Conservation (phyloP, 2,329 filamentous ascomycete species). For the Sphaerulina vaccinii region DNA sequence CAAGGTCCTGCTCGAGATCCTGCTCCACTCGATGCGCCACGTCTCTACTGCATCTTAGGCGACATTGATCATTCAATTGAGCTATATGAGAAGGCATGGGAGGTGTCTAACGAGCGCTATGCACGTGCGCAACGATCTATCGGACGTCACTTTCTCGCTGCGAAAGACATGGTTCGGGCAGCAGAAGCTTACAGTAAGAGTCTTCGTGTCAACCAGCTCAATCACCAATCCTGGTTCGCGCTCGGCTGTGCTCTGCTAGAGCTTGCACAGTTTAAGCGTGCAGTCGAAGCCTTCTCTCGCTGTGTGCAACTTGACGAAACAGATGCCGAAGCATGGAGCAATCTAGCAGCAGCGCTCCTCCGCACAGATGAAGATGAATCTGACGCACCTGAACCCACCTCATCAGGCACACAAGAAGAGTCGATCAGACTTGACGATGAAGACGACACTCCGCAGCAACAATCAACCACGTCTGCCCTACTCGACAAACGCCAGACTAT, state of each 20-base stretch:
- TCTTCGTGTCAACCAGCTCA: constrained; percentile 75
- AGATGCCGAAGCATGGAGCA: constrained; percentile 92
- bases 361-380: constrained; percentile 27
- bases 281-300: constrained; percentile 78
- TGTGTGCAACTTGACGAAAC: constrained; percentile 82
- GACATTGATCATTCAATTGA: constrained; percentile 74
- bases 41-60: constrained; percentile 89
- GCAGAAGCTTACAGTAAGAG: constrained; percentile 76
- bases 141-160: constrained; percentile 71
- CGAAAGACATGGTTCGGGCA: constrained; percentile 66
- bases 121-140: constrained; percentile 84
- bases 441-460: constrained; percentile 20
- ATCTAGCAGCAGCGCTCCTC: constrained; percentile 80
- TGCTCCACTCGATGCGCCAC: constrained; percentile 76
- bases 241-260: constrained; percentile 85
- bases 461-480: not conserved
- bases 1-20: constrained; percentile 69
- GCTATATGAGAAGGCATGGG: constrained; percentile 86
- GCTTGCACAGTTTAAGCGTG: constrained; percentile 71
- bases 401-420: constrained; percentile 17
- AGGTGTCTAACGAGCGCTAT: constrained; percentile 75
- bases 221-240: constrained; percentile 82
- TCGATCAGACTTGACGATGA: constrained; percentile 35
- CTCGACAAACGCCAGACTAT: constrained; percentile 54
- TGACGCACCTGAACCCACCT: not conserved